Conservation (phyloP, 1,284 basidiomycete genomes). For the Ganoderma leucocontextum region DNA sequence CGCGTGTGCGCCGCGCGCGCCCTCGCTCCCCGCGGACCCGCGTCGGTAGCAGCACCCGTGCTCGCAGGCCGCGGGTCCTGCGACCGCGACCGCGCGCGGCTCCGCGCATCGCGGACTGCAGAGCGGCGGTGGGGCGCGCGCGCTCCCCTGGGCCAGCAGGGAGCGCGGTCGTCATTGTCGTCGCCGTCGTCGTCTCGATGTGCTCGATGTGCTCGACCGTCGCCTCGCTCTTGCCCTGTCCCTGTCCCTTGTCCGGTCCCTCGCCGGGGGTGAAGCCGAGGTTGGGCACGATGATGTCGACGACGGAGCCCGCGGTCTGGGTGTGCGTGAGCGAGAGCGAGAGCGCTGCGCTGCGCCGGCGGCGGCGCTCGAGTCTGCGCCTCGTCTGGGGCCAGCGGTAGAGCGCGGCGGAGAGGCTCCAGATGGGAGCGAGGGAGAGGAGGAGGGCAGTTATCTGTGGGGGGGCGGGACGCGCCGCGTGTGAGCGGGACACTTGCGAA, state of each 20-base stretch:
- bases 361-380: slow-evolving; percentile 28
- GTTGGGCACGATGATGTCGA: slow-evolving; percentile 5
- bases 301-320: neutral
- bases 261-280: neutral
- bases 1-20: neutral
- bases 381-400: slow-evolving; percentile 38
- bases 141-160: neutral
- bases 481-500: too few species aligned
- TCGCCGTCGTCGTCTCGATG: neutral
- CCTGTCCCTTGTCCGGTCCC: neutral
- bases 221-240: neutral
- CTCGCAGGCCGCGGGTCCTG: neutral
- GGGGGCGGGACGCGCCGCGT: neutral
- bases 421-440: slow-evolving; percentile 39
- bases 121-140: neutral
- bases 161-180: neutral
- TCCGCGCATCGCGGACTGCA: slow-evolving; percentile 9
- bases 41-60: neutral
- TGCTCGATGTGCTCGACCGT: neutral
- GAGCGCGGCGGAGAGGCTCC: slow-evolving; percentile 39
- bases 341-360: neutral
- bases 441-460: slow-evolving; percentile 37
- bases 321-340: neutral
- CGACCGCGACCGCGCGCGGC: neutral
- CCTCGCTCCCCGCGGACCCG: neutral